Evolutionary conservation across 306 rosid genomes (phyloP).

Genomic region (Cucumis hystrix): DNA sequence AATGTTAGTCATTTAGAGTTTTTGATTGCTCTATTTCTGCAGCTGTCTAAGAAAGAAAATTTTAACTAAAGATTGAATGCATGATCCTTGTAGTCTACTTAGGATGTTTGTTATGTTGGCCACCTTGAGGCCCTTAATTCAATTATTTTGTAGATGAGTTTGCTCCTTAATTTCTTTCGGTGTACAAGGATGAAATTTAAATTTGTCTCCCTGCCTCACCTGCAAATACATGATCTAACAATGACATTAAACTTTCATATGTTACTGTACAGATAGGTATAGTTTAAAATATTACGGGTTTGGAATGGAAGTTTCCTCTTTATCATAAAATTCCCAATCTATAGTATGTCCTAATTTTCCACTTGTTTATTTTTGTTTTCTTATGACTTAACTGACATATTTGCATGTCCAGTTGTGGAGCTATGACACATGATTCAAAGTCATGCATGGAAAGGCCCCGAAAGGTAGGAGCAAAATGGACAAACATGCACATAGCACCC

Average conservation of each 20-base stretch:
- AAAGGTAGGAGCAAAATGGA: constrained; percentile 45
- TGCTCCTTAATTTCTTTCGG: neutral
- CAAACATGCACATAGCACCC: constrained; percentile 51
- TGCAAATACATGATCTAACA: neutral
- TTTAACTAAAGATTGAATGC: neutral
- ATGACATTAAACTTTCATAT: neutral
- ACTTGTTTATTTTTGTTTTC: neutral
- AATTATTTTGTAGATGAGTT: neutral
- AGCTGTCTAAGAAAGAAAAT: neutral
- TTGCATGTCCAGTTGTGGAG: constrained; percentile 32
- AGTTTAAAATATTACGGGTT: neutral
- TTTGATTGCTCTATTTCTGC: neutral
- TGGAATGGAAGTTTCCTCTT: neutral
- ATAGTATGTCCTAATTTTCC: neutral
- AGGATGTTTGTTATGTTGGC: neutral
- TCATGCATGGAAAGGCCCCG: constrained; percentile 51
- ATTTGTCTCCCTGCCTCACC: neutral
- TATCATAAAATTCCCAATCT: neutral
- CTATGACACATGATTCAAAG: constrained; percentile 39
- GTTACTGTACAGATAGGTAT: neutral
- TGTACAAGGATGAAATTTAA: neutral
- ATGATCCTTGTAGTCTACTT: neutral
- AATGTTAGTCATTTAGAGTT: neutral
- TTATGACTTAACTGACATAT: neutral
- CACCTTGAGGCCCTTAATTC: neutral